Conservation (phyloP, 1,284 basidiomycete genomes). For the Sanghuangporus baumii region DNA sequence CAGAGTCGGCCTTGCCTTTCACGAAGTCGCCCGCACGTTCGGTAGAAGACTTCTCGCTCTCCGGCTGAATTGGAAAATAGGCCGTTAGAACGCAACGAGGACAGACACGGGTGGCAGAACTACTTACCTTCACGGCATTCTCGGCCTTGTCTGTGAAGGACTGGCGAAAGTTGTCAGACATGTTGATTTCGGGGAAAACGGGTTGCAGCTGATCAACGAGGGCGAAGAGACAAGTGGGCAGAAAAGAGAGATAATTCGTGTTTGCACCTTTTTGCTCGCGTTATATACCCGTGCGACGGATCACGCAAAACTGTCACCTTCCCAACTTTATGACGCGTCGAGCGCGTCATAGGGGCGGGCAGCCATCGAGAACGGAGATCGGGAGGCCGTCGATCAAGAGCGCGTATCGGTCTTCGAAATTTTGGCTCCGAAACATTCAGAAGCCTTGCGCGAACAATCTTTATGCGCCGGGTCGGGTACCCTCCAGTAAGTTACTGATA, state of each 20-base stretch:
- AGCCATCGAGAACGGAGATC: background rate
- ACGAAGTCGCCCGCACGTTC: slow-evolving; percentile 49
- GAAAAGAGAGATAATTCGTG: background rate
- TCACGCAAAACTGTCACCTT: background rate
- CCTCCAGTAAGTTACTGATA: too few relatives aligned
- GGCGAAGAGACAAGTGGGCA: background rate
- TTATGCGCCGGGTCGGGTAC: too few relatives aligned
- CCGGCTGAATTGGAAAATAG: slow-evolving; percentile 31
- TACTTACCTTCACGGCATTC: slow-evolving; percentile 37
- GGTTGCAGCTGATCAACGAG: background rate
- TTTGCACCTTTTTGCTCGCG: background rate
- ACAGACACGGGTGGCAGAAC: background rate
- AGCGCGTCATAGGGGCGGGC: background rate
- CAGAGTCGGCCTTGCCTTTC: slow-evolving; percentile 33
- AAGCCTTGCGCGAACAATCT: background rate
- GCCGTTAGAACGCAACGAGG: background rate
- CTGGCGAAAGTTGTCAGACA: slow-evolving; percentile 33
- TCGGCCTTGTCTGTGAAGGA: slow-evolving; percentile 47
- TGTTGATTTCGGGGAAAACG: background rate
- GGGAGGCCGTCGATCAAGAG: background rate
- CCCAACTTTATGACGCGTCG: background rate
- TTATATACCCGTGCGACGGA: background rate
- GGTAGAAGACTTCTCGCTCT: slow-evolving; percentile 45
- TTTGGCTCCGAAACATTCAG: background rate
- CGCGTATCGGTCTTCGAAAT: background rate